A percentile compares a stretch with the other conserved stretches of the same genome.
Evolutionary conservation across 148 eudicot genomes (phyloP).

Genomic region (Bassia scoparia): DNA sequence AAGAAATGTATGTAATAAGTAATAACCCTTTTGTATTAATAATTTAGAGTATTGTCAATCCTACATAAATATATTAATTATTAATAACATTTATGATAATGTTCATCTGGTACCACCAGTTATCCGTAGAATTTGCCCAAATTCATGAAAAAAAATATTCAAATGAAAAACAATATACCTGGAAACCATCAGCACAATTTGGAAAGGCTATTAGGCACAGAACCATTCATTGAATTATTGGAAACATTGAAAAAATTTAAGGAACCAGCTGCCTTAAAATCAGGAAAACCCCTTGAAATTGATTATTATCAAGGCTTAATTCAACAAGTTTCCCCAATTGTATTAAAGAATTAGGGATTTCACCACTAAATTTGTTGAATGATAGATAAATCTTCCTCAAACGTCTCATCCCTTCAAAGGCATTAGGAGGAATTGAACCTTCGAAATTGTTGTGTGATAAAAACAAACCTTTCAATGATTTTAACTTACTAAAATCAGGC

Average conservation of each 20-base stretch:
- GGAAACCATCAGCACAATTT: slow-evolving; percentile 36
- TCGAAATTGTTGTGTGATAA: slow-evolving; percentile 30
- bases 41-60: no score
- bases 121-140: no score
- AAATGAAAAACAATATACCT: slow-evolving; percentile 27
- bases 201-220: slow-evolving; percentile 40
- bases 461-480: slow-evolving; percentile 15
- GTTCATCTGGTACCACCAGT: no score
- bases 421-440: slow-evolving; percentile 23
- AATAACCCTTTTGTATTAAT: no score
- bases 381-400: slow-evolving; percentile 29
- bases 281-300: slow-evolving; percentile 47
- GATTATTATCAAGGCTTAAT: slow-evolving; percentile 24
- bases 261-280: slow-evolving; percentile 24
- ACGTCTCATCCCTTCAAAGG: slow-evolving; percentile 29
- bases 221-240: slow-evolving; percentile 48
- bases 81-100: no score
- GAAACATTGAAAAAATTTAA: slow-evolving; percentile 40
- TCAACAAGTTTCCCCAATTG: slow-evolving; percentile 25
- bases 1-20: no score
- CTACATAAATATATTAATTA: no score
- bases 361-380: slow-evolving; percentile 32
- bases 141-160: not conserved
- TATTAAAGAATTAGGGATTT: slow-evolving; percentile 28
- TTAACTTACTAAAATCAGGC: slow-evolving; percentile 27